Evolutionary conservation across 1,284 basidiomycete species (phyloP), one percentile per base, ranked within the genome.

Genomic region (Leccinum huronense): DNA sequence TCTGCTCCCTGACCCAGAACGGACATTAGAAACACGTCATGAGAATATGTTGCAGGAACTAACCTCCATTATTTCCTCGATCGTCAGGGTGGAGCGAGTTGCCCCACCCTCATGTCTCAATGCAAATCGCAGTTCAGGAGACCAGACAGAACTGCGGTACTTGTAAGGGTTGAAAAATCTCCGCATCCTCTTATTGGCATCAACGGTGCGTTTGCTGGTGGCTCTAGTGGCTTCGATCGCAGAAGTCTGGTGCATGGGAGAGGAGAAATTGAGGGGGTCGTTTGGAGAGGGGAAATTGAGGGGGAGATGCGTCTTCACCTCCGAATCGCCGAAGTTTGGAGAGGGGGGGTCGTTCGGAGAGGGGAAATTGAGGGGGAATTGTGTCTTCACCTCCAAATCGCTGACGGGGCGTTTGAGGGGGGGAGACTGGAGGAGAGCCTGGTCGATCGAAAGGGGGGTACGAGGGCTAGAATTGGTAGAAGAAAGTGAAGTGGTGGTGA

Each of bases 21-120:
- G 36, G 36, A 38, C 36, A 36, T 36, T 13, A 5, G 33, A 36
- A 36, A 23, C 1, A 36, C 11, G 34, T 13, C 34, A 36, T 36
- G 1, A 11, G 34, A 36, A 36, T 11, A 36, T 36, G 11, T 36
- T 36, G 34, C 34, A 36, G 34, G 34, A 36, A 36, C 34, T 36
- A 36, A 36, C 34, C 34, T 36, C 5, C 4, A 36, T 5, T 13
- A 36, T 5, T 36, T 36, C 34, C 34, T 36, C 11, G 34, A 36
- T 36, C 34, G 34, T 36, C 34, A 36, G 11, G 34, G 11, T 13
- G 34, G 34, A 36, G 16, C 42, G 16, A 77, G 45, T 9, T 48
- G 45, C 9, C 10, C 19, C 10, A 19, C 45, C 45, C 9, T 9
- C 13, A 16, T 3, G 9, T 48, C 45, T n/a, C 45, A 48, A 19